Evolutionary conservation across 768 basidiomycete genomes (phyloP).

Genomic region (Leccinum ochraceum): DNA sequence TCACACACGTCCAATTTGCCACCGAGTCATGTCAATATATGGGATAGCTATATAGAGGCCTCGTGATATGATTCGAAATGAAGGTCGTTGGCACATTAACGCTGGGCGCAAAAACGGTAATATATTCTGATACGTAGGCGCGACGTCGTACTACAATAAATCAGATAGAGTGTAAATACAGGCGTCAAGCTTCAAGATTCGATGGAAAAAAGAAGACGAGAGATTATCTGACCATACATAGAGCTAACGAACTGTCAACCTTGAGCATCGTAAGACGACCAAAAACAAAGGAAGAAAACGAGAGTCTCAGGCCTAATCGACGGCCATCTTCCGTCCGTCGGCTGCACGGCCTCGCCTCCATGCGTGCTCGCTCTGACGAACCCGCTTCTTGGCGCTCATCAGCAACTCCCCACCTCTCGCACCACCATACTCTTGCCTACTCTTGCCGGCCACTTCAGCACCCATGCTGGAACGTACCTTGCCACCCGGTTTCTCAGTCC

Average conservation of each 20-base stretch:
- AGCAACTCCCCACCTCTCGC: slow-evolving; percentile 40
- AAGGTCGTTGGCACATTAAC: not conserved
- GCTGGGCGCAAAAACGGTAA: not conserved
- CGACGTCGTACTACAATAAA: slow-evolving; percentile 13
- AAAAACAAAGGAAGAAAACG: not conserved
- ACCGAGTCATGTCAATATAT: not conserved
- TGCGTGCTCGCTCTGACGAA: slow-evolving; percentile 75
- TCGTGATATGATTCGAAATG: not conserved
- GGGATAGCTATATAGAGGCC: too few relatives aligned
- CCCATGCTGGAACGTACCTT: slow-evolving; percentile 56
- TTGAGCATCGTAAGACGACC: not conserved
- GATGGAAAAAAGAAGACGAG: not conserved
- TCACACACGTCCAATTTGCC: not conserved
- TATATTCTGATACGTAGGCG: not conserved
- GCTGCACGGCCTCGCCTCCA: slow-evolving; percentile 51
- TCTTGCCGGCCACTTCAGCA: slow-evolving; percentile 30
- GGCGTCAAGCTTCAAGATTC: not conserved
- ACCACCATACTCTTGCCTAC: slow-evolving; percentile 25
- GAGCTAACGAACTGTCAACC: slow-evolving; percentile 10
- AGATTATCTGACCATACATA: slow-evolving; percentile 16
- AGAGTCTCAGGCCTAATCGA: slow-evolving; percentile 11
- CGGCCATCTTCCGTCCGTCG: slow-evolving; percentile 14
- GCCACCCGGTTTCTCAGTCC: slow-evolving; percentile 27
- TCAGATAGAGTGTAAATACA: slow-evolving; percentile 1
- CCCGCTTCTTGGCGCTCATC: slow-evolving; percentile 71